Evolutionary conservation across 2,329 filamentous ascomycete genomes (phyloP).

Genomic region (Colletotrichum caudatum): DNA sequence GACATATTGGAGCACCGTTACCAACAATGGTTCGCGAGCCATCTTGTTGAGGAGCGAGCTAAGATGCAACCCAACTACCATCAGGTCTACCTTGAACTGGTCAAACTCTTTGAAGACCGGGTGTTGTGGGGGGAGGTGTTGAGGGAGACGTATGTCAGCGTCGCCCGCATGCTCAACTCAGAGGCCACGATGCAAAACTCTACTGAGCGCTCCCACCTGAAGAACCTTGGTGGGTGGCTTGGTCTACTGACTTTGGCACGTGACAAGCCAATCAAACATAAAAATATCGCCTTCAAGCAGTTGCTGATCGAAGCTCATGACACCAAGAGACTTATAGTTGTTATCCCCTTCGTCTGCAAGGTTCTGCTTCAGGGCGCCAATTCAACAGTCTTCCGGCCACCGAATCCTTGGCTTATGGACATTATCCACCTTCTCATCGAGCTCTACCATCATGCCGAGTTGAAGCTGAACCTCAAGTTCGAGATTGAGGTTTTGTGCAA

Average conservation of each 20-base stretch:
- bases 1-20: slow-evolving; percentile 83
- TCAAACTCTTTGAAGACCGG: slow-evolving; percentile 84
- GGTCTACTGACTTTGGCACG: slow-evolving; percentile 92
- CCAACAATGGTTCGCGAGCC: slow-evolving; percentile 96
- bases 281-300: slow-evolving; percentile 97
- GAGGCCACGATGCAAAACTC: slow-evolving; percentile 87
- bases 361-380: slow-evolving; percentile 86
- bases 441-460: slow-evolving; percentile 89
- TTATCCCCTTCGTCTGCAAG: slow-evolving; percentile 98
- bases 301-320: slow-evolving; percentile 93
- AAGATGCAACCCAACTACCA: slow-evolving; percentile 99
- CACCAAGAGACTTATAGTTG: slow-evolving; percentile 88
- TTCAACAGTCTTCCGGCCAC: slow-evolving; percentile 91
- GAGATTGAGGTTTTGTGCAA: slow-evolving; percentile 98
- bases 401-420: slow-evolving; percentile 98
- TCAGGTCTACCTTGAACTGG: slow-evolving; percentile 88
- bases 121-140: slow-evolving; percentile 89
- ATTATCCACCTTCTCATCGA: slow-evolving; percentile 92
- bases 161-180: slow-evolving; percentile 88
- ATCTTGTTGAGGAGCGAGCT: slow-evolving; percentile 94
- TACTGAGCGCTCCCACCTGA: slow-evolving; percentile 87
- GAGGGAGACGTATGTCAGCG: slow-evolving; percentile 89
- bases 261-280: slow-evolving; percentile 95
- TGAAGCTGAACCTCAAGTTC: slow-evolving; percentile 97
- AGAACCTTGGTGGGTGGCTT: slow-evolving; percentile 94